These are phyloP conservation scores for Amphicarpaea edgeworthii DNA, from an alignment of 306 rosid species.

Conservation along the genomic window DNA sequence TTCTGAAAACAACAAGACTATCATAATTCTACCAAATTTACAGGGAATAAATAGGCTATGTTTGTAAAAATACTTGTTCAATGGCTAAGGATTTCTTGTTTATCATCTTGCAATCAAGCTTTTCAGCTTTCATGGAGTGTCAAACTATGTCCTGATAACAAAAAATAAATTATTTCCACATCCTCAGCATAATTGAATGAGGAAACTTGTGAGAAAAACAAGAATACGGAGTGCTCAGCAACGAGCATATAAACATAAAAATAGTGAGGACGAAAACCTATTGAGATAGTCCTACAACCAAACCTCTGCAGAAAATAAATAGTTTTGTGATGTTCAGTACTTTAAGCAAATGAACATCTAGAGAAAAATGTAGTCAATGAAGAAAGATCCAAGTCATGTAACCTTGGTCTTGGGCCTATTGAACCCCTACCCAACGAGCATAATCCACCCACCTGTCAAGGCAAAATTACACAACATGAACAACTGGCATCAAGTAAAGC, in stretches of 20 bases:
- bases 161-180: slow-evolving; percentile 12
- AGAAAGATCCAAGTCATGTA: slow-evolving; percentile 27
- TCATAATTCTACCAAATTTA: not conserved
- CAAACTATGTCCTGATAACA: slow-evolving; percentile 30
- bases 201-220: slow-evolving; percentile 18
- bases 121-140: slow-evolving; percentile 31
- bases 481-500: not conserved
- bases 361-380: slow-evolving; percentile 38
- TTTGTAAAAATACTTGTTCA: slow-evolving; percentile 9
- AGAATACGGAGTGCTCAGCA: slow-evolving; percentile 36
- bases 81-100: not conserved
- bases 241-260: slow-evolving; percentile 42
- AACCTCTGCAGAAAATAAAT: slow-evolving; percentile 43
- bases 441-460: slow-evolving; percentile 90
- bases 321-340: slow-evolving; percentile 42
- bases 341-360: slow-evolving; percentile 44
- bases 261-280: slow-evolving; percentile 41
- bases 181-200: slow-evolving; percentile 44
- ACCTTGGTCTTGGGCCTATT: slow-evolving; percentile 55
- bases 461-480: slow-evolving; percentile 36
- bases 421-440: slow-evolving; percentile 86
- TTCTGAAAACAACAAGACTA: no score
- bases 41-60: not conserved
- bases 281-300: slow-evolving; percentile 49
- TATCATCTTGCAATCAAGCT: slow-evolving; percentile 32